These are phyloP conservation scores for Aspergillus viridinutans DNA, from an alignment of 2,329 filamentous ascomycete genomes.

Conservation along the genomic window DNA sequence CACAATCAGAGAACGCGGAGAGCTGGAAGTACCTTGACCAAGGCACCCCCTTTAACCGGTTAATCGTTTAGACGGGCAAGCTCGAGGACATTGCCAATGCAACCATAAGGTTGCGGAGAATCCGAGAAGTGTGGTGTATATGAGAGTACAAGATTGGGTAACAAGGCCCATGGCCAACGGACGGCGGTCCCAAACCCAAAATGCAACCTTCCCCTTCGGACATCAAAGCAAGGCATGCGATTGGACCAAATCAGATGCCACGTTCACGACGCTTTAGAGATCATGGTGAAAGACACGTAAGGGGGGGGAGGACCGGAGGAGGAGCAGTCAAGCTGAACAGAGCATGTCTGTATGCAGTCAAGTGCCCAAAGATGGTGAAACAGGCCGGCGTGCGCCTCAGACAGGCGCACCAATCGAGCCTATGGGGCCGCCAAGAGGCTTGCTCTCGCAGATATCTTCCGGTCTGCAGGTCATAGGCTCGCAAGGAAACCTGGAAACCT, in stretches of 20 bases:
- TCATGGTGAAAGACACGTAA: constrained; percentile 24
- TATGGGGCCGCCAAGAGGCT: background rate
- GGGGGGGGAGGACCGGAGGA: too few relatives aligned
- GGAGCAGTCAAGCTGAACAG: background rate
- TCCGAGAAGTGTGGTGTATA: background rate
- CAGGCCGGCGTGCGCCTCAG: constrained; percentile 11
- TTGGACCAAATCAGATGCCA: background rate
- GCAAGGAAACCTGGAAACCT: background rate
- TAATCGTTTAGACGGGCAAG: background rate
- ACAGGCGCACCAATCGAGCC: background rate
- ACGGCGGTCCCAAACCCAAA: background rate
- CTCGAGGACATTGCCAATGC: background rate
- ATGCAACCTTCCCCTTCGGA: background rate
- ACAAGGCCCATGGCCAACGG: background rate
- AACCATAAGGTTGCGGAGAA: background rate
- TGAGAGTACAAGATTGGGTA: background rate
- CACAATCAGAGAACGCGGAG: background rate
- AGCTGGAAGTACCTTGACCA: background rate
- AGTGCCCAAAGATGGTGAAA: constrained; percentile 29
- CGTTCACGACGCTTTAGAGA: background rate
- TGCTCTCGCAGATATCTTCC: background rate
- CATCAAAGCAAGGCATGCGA: background rate
- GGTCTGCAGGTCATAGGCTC: background rate
- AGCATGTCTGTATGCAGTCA: constrained; percentile 19
- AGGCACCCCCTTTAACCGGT: background rate